Conservation (phyloP, 441 rosid genomes). For the Macaranga tanarius region DNA sequence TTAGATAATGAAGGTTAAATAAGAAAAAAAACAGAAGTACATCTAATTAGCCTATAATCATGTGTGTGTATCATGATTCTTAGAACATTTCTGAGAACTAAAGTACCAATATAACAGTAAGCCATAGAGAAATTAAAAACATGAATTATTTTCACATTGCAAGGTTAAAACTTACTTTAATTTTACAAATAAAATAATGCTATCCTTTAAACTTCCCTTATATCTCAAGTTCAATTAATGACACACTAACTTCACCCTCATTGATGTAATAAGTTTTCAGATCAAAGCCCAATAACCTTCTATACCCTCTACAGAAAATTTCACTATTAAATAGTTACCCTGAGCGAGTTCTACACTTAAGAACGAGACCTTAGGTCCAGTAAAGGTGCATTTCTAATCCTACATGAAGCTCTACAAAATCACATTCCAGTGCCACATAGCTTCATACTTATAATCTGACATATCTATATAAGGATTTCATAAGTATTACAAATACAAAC, state of each 20-base stretch:
- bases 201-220: background rate
- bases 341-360: background rate
- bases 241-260: background rate
- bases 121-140: background rate
- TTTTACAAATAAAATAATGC: background rate
- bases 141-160: background rate
- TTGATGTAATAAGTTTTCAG: background rate
- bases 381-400: background rate
- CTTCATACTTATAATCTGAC: background rate
- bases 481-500: background rate
- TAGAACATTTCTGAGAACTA: background rate
- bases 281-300: background rate
- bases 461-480: background rate
- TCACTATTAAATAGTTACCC: background rate
- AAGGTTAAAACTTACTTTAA: background rate
- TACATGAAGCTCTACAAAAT: slow-evolving; percentile 1
- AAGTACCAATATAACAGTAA: background rate
- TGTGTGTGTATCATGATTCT: background rate
- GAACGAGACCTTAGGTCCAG: background rate
- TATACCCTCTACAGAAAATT: background rate
- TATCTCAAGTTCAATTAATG: background rate
- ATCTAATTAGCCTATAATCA: background rate
- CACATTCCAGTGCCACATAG: background rate
- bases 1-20: slow-evolving; percentile 17
- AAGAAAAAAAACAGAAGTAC: background rate